Evolutionary conservation across 2,329 filamentous ascomycete genomes (phyloP).

Genomic region (Penicillium sp.): DNA sequence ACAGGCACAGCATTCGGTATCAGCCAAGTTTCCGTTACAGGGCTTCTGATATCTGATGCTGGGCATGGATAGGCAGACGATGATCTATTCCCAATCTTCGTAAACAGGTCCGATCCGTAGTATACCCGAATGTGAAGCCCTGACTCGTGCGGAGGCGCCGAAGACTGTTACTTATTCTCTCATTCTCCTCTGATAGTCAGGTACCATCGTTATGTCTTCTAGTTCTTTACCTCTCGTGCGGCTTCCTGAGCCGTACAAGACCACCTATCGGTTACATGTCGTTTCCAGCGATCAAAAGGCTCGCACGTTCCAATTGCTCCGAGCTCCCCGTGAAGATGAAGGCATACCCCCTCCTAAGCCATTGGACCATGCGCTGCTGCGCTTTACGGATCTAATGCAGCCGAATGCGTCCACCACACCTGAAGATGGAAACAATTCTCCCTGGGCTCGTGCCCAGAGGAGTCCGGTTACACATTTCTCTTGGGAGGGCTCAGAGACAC

Average conservation of each 20-base stretch:
- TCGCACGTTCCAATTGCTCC: constrained; percentile 19
- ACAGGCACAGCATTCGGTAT: background rate
- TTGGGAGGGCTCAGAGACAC: constrained; percentile 33
- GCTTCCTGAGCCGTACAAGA: constrained; percentile 23
- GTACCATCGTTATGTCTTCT: background rate
- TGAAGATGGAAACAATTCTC: constrained; percentile 37
- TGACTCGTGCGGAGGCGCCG: background rate
- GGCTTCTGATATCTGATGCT: background rate
- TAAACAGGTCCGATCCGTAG: background rate
- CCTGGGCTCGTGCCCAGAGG: constrained; percentile 39
- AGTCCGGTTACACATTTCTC: constrained; percentile 33
- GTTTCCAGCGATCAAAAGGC: constrained; percentile 15
- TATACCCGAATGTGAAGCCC: background rate
- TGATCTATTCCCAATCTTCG: constrained; percentile 2
- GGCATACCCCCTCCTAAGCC: constrained; percentile 21
- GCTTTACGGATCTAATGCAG: constrained; percentile 30
- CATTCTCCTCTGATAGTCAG: background rate
- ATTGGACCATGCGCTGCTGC: constrained; percentile 31
- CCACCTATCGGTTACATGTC: constrained; percentile 17
- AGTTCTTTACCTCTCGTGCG: constrained; percentile 12
- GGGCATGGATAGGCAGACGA: background rate
- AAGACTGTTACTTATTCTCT: constrained; percentile 4
- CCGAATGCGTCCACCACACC: constrained; percentile 22
- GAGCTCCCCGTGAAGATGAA: constrained; percentile 20
- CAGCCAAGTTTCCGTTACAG: constrained; percentile 1